Conservation (phyloP, 2,329 filamentous ascomycete species). For the Achaetomium macrosporum region DNA sequence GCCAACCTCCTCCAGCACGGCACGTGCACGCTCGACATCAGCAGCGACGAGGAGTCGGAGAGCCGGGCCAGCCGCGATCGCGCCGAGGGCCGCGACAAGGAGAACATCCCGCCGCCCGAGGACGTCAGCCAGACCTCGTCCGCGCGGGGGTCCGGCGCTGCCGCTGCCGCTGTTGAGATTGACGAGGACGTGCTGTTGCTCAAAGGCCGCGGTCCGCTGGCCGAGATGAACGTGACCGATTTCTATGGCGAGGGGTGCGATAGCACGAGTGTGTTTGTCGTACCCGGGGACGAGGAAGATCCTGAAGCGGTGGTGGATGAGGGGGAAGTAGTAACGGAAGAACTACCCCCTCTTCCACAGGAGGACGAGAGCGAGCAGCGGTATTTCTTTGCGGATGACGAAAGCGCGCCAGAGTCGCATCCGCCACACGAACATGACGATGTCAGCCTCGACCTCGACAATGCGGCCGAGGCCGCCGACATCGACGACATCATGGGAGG, state of each 20-base stretch:
- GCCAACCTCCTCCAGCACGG: constrained; percentile 90
- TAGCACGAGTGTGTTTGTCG: constrained; percentile 53
- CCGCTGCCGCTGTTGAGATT: constrained; percentile 26
- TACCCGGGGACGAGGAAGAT: constrained; percentile 54
- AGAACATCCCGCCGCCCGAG: constrained; percentile 77
- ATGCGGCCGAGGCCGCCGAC: constrained; percentile 21
- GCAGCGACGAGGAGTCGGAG: constrained; percentile 73
- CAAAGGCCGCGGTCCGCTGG: constrained; percentile 58
- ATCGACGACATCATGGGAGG: constrained; percentile 37
- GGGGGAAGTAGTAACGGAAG: neutral
- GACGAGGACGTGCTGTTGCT: constrained; percentile 55
- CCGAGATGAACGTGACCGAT: constrained; percentile 60
- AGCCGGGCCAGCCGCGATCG: constrained; percentile 46
- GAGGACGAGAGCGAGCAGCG: constrained; percentile 11
- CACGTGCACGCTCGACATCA: constrained; percentile 80
- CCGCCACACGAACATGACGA: constrained; percentile 16
- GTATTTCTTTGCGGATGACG: neutral
- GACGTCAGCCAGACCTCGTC: constrained; percentile 55
- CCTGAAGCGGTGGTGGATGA: constrained; percentile 16
- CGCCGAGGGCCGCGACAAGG: constrained; percentile 69
- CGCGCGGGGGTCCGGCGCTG: constrained; percentile 33
- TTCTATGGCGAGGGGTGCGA: constrained; percentile 64
- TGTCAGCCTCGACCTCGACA: constrained; percentile 20
- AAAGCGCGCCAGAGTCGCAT: too few relatives aligned
- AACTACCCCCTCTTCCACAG: constrained; percentile 2